These are phyloP conservation scores for Butyriboletus loyo DNA, from an alignment of 768 basidiomycete genomes.

Conservation along the genomic window DNA sequence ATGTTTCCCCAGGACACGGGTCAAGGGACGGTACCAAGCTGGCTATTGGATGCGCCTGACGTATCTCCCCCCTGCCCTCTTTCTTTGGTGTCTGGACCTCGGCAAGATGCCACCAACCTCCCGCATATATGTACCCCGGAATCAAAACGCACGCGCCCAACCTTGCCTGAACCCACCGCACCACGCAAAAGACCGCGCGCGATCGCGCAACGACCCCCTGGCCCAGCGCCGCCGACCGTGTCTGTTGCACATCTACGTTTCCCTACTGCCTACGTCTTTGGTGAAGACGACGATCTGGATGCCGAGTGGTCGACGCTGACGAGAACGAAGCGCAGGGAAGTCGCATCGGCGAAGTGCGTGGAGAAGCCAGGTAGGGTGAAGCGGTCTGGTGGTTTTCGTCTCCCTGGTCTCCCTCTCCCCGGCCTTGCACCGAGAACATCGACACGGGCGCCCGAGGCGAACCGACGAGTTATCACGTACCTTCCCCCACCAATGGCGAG, in stretches of 20 bases:
- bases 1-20: not conserved
- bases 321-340: slow-evolving; percentile 1
- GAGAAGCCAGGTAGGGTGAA: not conserved
- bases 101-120: not conserved
- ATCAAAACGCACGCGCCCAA: slow-evolving; percentile 1
- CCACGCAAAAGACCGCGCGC: not conserved
- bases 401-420: slow-evolving; percentile 22
- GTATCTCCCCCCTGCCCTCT: not conserved
- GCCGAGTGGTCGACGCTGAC: slow-evolving; percentile 18
- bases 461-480: slow-evolving; percentile 28
- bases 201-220: not conserved
- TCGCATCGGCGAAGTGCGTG: not conserved
- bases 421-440: not conserved
- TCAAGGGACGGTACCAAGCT: not conserved
- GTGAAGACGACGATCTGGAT: slow-evolving; percentile 18
- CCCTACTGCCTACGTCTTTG: slow-evolving; percentile 21
- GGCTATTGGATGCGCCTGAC: slow-evolving; percentile 5
- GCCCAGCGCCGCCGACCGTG: not conserved
- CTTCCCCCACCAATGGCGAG: slow-evolving; percentile 24
- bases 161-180: not conserved
- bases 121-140: slow-evolving; percentile 8
- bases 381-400: slow-evolving; percentile 23
- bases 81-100: not conserved
- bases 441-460: not conserved
- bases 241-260: not conserved